Conservation (phyloP, 495 filamentous ascomycete genomes). For the Elasticomyces elasticus region DNA sequence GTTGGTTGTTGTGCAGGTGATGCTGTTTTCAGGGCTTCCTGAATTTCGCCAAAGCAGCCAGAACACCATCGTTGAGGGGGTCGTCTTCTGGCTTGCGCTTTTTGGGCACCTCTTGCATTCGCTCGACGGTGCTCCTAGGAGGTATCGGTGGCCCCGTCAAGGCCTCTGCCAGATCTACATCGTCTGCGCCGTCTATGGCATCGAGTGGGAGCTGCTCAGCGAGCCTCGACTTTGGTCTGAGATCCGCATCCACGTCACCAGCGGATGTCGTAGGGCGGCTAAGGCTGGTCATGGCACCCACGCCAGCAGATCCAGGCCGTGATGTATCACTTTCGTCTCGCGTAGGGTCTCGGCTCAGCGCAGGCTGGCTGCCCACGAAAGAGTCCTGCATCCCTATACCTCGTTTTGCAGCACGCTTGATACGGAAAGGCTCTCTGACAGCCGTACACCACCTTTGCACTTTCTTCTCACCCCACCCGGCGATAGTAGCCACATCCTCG, state of each 20-base stretch:
- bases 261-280: background rate
- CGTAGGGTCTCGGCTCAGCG: conserved; percentile 11
- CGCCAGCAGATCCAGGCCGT: background rate
- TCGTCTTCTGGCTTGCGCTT: conserved; percentile 29
- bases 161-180: conserved; percentile 33
- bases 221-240: conserved; percentile 20
- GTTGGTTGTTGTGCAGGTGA: background rate
- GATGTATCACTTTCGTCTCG: conserved; percentile 20
- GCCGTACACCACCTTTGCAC: conserved; percentile 71
- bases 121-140: conserved; percentile 3
- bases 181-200: conserved; percentile 27
- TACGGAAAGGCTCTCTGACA: conserved; percentile 74
- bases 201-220: conserved; percentile 27
- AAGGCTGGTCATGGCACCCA: background rate
- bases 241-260: conserved; percentile 22
- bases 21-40: conserved; percentile 4
- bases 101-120: conserved; percentile 26
- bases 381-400: conserved; percentile 31
- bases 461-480: conserved; percentile 94
- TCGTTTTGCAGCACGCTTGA: conserved; percentile 55
- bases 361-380: conserved; percentile 19
- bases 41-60: conserved; percentile 50
- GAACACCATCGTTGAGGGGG: conserved; percentile 42
- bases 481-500: conserved; percentile 70
- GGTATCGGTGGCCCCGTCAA: conserved; percentile 9